Conservation (phyloP, 257 asterid genomes). For the Jacaranda mimosifolia region DNA sequence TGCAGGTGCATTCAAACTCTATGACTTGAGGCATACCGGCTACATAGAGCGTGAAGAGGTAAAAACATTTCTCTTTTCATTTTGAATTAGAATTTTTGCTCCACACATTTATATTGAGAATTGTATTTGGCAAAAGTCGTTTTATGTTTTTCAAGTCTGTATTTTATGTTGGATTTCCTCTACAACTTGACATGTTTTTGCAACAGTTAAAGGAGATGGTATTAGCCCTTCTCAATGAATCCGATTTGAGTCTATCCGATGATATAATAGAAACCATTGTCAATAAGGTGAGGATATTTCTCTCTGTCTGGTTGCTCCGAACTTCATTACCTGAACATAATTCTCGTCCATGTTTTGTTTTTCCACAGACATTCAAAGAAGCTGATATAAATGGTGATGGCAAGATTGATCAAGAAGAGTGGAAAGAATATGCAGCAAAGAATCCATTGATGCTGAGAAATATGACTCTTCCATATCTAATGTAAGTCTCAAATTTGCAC, state of each 20-base stretch:
- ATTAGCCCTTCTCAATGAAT: constrained; percentile 38
- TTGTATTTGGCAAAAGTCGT: not conserved
- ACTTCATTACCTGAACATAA: not conserved
- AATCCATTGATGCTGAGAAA: constrained; percentile 40
- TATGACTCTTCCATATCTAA: constrained; percentile 48
- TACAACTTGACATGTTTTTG: not conserved
- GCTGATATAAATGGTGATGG: constrained; percentile 43
- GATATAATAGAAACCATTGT: constrained; percentile 43
- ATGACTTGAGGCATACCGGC: constrained; percentile 44
- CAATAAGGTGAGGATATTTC: constrained; percentile 36
- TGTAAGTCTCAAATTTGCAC: constrained; percentile 7
- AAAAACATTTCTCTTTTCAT: not conserved
- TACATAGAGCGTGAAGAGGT: constrained; percentile 48
- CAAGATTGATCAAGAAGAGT: constrained; percentile 42
- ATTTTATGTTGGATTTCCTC: too few species aligned
- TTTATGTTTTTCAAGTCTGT: not conserved
- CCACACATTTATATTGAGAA: not conserved
- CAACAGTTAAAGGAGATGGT: constrained; percentile 46
- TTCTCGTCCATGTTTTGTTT: not conserved
- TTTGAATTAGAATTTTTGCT: not conserved
- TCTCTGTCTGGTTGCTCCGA: not conserved
- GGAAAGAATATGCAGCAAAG: constrained; percentile 42
- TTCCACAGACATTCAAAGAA: constrained; percentile 40
- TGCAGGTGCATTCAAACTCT: constrained; percentile 44
- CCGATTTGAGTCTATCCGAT: constrained; percentile 37